A percentile compares a stretch with the other conserved stretches of the same genome.
Conservation (phyloP, 257 asterid genomes). For the Striga asiatica region DNA sequence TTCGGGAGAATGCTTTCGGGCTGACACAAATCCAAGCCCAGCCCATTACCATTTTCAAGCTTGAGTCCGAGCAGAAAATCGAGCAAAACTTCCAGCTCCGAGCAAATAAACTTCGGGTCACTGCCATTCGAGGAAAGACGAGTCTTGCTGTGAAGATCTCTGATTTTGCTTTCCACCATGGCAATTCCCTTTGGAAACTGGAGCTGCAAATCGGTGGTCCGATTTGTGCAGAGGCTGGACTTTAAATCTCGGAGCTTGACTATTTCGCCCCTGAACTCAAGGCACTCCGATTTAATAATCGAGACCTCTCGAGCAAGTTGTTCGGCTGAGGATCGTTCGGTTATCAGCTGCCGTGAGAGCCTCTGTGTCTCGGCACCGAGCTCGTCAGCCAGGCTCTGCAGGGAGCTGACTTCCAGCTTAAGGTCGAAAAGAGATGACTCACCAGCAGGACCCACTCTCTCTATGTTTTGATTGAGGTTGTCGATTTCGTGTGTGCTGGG, state of each 20-base stretch:
- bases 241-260: slow-evolving; percentile 37
- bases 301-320: slow-evolving; percentile 57
- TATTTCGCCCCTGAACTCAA: slow-evolving; percentile 52
- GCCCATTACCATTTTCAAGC: slow-evolving; percentile 45
- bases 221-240: too few relatives aligned
- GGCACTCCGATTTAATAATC: slow-evolving; percentile 56
- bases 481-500: slow-evolving; percentile 38
- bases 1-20: slow-evolving; percentile 64
- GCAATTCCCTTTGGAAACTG: slow-evolving; percentile 23
- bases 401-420: slow-evolving; percentile 65
- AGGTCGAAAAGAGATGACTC: slow-evolving; percentile 68
- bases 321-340: slow-evolving; percentile 59
- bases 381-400: slow-evolving; percentile 68
- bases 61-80: slow-evolving; percentile 43
- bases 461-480: slow-evolving; percentile 37
- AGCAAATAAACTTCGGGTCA: slow-evolving; percentile 42
- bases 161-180: slow-evolving; percentile 48
- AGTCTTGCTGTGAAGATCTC: slow-evolving; percentile 53
- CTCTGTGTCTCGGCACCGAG: slow-evolving; percentile 56
- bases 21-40: slow-evolving; percentile 65
- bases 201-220: slow-evolving; percentile 28
- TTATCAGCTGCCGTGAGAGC: slow-evolving; percentile 35
- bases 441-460: slow-evolving; percentile 38
- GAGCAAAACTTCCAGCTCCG: slow-evolving; percentile 56
- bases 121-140: slow-evolving; percentile 35